Evolutionary conservation across 179 eudicot genomes (phyloP), one percentile per base, ranked within the genome.

Genomic region (Beta corolliflora): DNA sequence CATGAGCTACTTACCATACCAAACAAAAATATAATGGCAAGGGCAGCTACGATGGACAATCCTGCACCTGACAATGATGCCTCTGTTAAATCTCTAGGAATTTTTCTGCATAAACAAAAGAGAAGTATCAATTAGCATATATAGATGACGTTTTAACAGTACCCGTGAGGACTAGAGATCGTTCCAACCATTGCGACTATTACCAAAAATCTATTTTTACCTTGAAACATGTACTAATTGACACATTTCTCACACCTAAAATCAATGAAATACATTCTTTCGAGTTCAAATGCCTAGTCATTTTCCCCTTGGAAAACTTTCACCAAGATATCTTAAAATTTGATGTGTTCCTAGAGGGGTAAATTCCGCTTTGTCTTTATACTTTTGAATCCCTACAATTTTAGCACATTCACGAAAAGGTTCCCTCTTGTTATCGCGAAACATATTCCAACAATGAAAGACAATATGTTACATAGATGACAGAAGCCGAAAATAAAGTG

Each of bases 31-130:
- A 92, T 79, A 92, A 96, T 94, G 83, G 84, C 85, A 60, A 96
- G 81, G 79, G 98, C 97, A 31, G 97, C 99, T 83, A 92, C 18
- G 45, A 96, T 85, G 74, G 99, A 96, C 88, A 96, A 86, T 79
- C 99, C 99, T 78, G 98, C 99, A 88, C 99, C 99, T 53, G 99
- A 92, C 78, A 96, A 80, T 68, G 99, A 92, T 85, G 99, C 99
- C 81, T 96, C 99, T 41, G 99, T 96, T 86, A 96, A 91, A 89
- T 96, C 99, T 85, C 99, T 89, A 19, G 99, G 99, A 81, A 94
- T 96, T 89, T 96, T 96, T 87, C 99, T 96, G 97, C 83, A 77
- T 67, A 56, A 76, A 75, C 41, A 61, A 60, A 79, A n/a, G 79
- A 63, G 64, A 63, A 74, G 58, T n/a, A 68, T 64, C 14, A 52